phyloP scores from a whole-genome alignment of 441 rosid species.

The Pelargonium australe region DNA sequence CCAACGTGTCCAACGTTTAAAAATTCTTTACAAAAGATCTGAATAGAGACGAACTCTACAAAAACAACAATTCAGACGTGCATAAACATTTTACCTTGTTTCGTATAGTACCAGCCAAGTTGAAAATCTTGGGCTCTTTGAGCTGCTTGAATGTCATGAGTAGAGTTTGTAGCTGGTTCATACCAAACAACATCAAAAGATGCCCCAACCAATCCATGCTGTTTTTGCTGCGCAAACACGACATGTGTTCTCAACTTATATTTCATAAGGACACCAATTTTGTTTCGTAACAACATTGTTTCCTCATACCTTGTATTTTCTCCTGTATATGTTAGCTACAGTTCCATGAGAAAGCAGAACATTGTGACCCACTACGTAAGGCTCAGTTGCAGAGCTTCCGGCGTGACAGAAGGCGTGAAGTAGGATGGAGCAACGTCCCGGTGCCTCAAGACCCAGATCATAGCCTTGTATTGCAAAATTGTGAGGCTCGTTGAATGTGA shows the following conservation, averaged over 20 bases:
- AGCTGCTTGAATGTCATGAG: constrained; percentile 49
- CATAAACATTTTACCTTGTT: too few relatives aligned
- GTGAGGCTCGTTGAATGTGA: constrained; percentile 69
- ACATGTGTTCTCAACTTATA: too few relatives aligned
- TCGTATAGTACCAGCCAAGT: constrained; percentile 53
- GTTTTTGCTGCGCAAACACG: too few relatives aligned
- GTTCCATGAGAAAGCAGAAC: constrained; percentile 52
- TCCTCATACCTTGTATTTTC: constrained; percentile 46
- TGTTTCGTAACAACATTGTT: background rate
- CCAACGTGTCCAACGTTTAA: too few relatives aligned
- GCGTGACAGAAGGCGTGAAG: constrained; percentile 36
- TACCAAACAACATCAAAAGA: constrained; percentile 61
- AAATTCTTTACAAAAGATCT: too few relatives aligned
- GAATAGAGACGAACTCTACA: too few relatives aligned
- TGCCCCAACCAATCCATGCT: too few relatives aligned
- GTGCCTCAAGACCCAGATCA: constrained; percentile 57
- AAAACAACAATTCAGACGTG: too few relatives aligned
- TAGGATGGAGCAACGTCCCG: constrained; percentile 52
- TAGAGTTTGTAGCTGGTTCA: constrained; percentile 43
- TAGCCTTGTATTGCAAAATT: constrained; percentile 58
- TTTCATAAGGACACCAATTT: too few relatives aligned
- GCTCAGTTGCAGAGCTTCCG: constrained; percentile 66
- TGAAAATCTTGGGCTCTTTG: constrained; percentile 80
- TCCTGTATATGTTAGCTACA: constrained; percentile 40
- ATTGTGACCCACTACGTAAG: constrained; percentile 65